These are phyloP conservation scores for Porcisia deanei DNA, from an alignment of 208 protist species.

Conservation along the genomic window DNA sequence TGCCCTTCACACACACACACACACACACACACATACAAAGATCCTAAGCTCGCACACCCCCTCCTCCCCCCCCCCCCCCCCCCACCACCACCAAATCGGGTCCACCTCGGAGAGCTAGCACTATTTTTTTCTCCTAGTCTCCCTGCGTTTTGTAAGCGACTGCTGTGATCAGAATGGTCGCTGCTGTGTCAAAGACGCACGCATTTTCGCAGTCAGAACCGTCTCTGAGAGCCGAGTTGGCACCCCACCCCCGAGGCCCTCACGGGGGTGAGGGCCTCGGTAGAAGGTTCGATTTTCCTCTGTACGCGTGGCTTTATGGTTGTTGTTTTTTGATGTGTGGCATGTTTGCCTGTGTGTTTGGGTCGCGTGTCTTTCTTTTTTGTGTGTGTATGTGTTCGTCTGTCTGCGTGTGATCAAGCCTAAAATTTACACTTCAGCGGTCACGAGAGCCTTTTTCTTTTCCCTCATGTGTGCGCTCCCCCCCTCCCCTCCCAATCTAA, in stretches of 20 bases:
- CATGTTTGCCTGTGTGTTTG: background rate
- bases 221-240: background rate
- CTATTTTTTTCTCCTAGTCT: slow-evolving; percentile 15
- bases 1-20: no score
- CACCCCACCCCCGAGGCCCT: no score
- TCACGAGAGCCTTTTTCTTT: background rate
- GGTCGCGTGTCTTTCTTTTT: background rate
- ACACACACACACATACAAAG: background rate
- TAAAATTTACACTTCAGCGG: background rate
- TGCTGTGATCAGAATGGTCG: background rate
- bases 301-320: background rate
- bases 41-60: no score
- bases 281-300: background rate
- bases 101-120: background rate
- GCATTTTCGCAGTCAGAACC: background rate
- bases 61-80: background rate
- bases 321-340: background rate
- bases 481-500: no score
- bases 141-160: slow-evolving; percentile 1
- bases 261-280: background rate
- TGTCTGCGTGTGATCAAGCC: background rate
- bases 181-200: background rate
- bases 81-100: background rate
- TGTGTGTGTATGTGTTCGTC: slow-evolving; percentile 5
- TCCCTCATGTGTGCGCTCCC: background rate